Base-by-base conservation (phyloP, 2,329 filamentous ascomycete genomes). In the Colletotrichum gloeosporioides region DNA sequence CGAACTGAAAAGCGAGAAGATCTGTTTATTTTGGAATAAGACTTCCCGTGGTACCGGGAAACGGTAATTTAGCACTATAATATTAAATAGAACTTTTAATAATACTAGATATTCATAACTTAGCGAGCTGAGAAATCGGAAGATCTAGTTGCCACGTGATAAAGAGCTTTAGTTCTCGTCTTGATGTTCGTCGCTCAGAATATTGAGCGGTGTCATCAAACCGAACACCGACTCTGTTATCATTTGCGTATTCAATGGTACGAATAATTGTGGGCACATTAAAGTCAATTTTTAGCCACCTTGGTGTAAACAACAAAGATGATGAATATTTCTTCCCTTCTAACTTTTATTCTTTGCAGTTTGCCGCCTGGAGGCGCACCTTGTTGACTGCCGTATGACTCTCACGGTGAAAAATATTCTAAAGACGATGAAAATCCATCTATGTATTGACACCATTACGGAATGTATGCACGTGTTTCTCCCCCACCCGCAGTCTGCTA, bases 1-100 rank as follows among this genome's bases (percentile, higher is more conserved):
- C 36, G 0, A 44, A 44, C 16, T 44, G 36, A 44, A 44, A 44
- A 4, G 36, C 16, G 0, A 44, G 16, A 44, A 0, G 16, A 44
- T 10, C 16, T 44, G 36, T n/a, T 44, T 44, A 1, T 44, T 4
- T 18, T 16, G 16, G 36, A 0, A 44, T 44, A 4, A 18, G 36
- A 6, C 36, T 44, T n/a, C 36, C 16, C 36, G 36, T n/a, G 36
- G 1, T 44, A 0, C 36, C 16, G 8, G 16, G 36, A 44, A 44
- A 18, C 0, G 16, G 36, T 44, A 0, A 44, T 44, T 44, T 3
- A 18, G 36, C 16, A 1, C 36, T 44, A 1, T 44, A 44, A 18
- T 18, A 1, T 18, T 18, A 8, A 44, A 4, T n/a, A 1, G 8
- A 8, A 0, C 16, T 6, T 44, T 10, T 1, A 44, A 44, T 44